phyloP scores from a whole-genome alignment of 1,284 basidiomycete species.

The Moniliophthora roreri region DNA sequence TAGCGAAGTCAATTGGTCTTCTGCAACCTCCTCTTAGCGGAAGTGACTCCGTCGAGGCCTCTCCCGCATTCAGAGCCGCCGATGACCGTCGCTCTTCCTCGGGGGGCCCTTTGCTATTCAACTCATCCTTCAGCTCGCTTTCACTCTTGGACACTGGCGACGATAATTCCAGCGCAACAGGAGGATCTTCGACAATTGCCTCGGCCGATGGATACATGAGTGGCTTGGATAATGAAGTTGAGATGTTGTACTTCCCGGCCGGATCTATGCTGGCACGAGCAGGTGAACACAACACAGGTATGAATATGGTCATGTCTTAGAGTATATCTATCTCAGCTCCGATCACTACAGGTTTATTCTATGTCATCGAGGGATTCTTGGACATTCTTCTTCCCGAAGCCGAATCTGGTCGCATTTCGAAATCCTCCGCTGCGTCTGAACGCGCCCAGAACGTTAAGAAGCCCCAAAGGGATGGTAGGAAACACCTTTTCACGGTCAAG shows the following conservation, averaged over 20 bases:
- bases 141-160: slow-evolving; percentile 78
- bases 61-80: slow-evolving; percentile 59
- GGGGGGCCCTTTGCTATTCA: slow-evolving; percentile 42
- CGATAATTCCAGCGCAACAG: slow-evolving; percentile 68
- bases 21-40: slow-evolving; percentile 80
- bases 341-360: slow-evolving; percentile 78
- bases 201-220: slow-evolving; percentile 61
- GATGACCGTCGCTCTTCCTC: slow-evolving; percentile 44
- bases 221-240: slow-evolving; percentile 92
- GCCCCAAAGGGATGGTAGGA: slow-evolving; percentile 21
- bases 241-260: slow-evolving; percentile 91
- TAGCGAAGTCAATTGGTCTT: slow-evolving; percentile 96
- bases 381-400: slow-evolving; percentile 79
- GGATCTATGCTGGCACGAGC: slow-evolving; percentile 87
- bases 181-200: slow-evolving; percentile 54
- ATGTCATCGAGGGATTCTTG: slow-evolving; percentile 96
- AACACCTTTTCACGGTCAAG: slow-evolving; percentile 86
- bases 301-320: slow-evolving; percentile 13
- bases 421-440: slow-evolving; percentile 11
- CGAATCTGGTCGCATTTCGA: slow-evolving; percentile 21
- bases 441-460: slow-evolving; percentile 19
- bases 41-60: slow-evolving; percentile 62
- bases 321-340: slow-evolving; percentile 3
- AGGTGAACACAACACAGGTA: slow-evolving; percentile 86
- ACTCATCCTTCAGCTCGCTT: slow-evolving; percentile 83